Evolutionary conservation across 2,329 filamentous ascomycete genomes (phyloP), one percentile per base, ranked within the genome.

Genomic region (Beauveria australis): DNA sequence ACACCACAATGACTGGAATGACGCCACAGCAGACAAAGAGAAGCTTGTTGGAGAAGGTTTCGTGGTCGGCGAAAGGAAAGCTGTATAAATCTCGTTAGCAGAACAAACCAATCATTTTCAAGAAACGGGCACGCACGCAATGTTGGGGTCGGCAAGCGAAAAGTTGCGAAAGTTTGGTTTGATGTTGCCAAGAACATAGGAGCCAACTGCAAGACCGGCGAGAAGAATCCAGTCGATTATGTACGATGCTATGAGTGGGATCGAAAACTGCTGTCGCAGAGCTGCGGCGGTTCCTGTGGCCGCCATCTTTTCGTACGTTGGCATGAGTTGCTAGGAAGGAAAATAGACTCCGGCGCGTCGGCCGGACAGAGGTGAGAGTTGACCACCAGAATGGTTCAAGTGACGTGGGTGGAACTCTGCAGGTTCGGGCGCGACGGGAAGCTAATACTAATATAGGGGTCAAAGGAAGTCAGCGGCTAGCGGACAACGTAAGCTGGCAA

Each of bases 201-300:
- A 86, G 28, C 86, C 76, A 18, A 77, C 80, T 28, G 79, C 84
- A 40, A 85, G 80, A 53, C 72, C 77, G 51, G 89, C 73, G 63
- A 89, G 82, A 53, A 89, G 75, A 22, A 89, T 71, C 89, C 89
- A 93, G 75, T 92, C 89, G 61, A 90, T 74, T 56, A 88, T 73
- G 70, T 92, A 92, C 24, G 87, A 89, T n/a, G 83, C 68, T 52
- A 89, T 63, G 47, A 78, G 67, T 26, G 70, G 67, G 12, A 72
- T 58, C 3, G 73, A 71, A 63, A 74, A 66, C 63, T 64, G 63
- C 54, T 65, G 62, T 49, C 65, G 64, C 52, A 61, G 64, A 33
- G 30, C 30, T 64, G 62, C 63, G 54, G 49, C 66, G 53, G 30
- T 64, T 61, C 63, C 64, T 28, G 66, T 55, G 28, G 63, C 64